Evolutionary conservation across 169 alveolate genomes (phyloP).

Genomic region (Neospora caninum): DNA sequence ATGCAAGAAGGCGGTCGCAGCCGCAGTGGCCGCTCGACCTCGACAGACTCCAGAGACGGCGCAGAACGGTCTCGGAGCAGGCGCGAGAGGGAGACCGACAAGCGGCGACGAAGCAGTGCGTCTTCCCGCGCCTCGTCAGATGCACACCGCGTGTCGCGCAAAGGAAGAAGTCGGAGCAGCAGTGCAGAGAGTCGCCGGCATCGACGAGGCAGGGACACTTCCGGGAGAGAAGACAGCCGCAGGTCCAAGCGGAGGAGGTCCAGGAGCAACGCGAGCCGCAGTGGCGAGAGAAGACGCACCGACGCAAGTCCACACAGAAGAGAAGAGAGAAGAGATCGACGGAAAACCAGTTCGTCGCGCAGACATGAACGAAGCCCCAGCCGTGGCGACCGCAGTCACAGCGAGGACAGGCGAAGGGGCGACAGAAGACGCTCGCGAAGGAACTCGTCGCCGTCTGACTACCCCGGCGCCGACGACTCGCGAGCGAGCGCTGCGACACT

Average conservation of each 20-base stretch:
- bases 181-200: neutral
- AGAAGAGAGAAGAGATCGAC: neutral
- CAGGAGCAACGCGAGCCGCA: constrained; percentile 1
- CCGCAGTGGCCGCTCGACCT: constrained; percentile 6
- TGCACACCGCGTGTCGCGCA: neutral
- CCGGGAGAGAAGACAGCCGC: constrained; percentile 9
- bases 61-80: neutral
- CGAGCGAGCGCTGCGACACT: constrained; percentile 16
- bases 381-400: neutral
- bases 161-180: constrained; percentile 13
- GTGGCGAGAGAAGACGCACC: constrained; percentile 20
- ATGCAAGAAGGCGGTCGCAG: neutral
- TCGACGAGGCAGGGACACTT: neutral
- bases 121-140: neutral
- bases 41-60: neutral
- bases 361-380: neutral
- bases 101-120: neutral
- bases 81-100: neutral
- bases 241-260: neutral
- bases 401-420: neutral
- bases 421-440: neutral
- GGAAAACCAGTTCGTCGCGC: neutral
- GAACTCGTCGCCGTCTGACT: neutral
- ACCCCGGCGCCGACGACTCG: neutral
- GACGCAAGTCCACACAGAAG: neutral